A percentile compares a stretch with the other conserved stretches of the same genome.
Evolutionary conservation across 1,139 yeast genomes (phyloP).

Genomic region (Zygoascus hellenicus): DNA sequence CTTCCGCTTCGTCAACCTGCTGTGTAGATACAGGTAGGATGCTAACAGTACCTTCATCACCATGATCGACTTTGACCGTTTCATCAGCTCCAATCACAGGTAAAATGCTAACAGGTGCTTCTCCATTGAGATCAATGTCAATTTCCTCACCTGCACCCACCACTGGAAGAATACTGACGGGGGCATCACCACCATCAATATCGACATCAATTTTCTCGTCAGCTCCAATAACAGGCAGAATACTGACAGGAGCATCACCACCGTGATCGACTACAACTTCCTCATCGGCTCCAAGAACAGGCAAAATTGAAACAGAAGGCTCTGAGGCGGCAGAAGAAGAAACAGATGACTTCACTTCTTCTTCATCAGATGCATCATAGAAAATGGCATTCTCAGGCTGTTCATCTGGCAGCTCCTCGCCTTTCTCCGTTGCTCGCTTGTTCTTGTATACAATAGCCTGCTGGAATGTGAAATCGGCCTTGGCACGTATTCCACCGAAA

Average conservation of each 20-base stretch:
- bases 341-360: not conserved
- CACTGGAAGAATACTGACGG: constrained; percentile 6
- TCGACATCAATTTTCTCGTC: constrained; percentile 1
- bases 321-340: constrained; percentile 1
- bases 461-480: constrained; percentile 78
- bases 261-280: not conserved
- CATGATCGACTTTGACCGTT: too few relatives aligned
- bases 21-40: too few relatives aligned
- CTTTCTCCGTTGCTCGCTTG: constrained; percentile 6
- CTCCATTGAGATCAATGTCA: constrained; percentile 1
- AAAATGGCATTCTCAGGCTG: constrained; percentile 24
- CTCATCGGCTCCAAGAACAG: not conserved
- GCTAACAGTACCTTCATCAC: too few relatives aligned
- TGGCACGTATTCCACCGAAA: constrained; percentile 66
- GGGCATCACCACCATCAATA: constrained; percentile 1
- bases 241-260: constrained; percentile 1
- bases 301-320: not conserved
- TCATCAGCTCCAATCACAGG: not conserved
- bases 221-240: constrained; percentile 5
- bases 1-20: not conserved
- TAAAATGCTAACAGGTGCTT: not conserved
- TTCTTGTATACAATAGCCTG: constrained; percentile 36
- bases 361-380: constrained; percentile 22
- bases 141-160: not conserved
- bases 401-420: constrained; percentile 15